phyloP scores from a whole-genome alignment of 2,329 filamentous ascomycete species.

The Sporothrix euskadiensis region DNA sequence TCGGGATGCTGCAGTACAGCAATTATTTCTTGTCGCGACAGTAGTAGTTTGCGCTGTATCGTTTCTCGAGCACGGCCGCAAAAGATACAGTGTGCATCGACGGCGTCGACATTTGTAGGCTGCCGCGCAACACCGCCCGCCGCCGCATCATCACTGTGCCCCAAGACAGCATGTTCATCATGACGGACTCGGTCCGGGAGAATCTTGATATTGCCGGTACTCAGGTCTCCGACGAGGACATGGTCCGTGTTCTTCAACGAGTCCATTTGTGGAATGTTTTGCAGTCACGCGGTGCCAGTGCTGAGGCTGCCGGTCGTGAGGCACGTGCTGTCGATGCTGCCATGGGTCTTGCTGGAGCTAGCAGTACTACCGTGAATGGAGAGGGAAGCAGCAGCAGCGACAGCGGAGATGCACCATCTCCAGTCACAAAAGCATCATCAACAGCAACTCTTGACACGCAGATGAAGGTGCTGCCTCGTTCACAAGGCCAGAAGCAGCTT shows the following conservation, averaged over 20 bases:
- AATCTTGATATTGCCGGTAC: background rate
- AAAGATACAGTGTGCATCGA: background rate
- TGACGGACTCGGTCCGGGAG: background rate
- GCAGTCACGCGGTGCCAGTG: background rate
- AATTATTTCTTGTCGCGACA: background rate
- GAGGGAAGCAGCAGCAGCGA: background rate
- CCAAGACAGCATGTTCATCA: conserved; percentile 1
- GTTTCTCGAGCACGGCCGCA: background rate
- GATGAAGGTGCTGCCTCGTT: background rate
- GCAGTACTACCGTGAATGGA: background rate
- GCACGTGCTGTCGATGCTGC: background rate
- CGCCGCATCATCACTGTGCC: conserved; percentile 1
- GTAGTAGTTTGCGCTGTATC: background rate
- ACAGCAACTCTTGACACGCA: background rate
- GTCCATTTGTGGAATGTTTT: background rate
- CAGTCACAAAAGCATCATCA: background rate
- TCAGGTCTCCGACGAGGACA: background rate
- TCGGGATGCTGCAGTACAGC: background rate
- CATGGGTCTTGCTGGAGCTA: background rate
- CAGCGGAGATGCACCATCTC: background rate
- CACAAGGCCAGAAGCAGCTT: background rate
- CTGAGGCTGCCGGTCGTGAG: background rate
- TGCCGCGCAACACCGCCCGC: background rate
- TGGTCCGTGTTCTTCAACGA: background rate
- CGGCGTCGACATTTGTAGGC: background rate